These are phyloP conservation scores for Hypoxylon lienhwacheense DNA, from an alignment of 495 filamentous ascomycete genomes.

Conservation along the genomic window DNA sequence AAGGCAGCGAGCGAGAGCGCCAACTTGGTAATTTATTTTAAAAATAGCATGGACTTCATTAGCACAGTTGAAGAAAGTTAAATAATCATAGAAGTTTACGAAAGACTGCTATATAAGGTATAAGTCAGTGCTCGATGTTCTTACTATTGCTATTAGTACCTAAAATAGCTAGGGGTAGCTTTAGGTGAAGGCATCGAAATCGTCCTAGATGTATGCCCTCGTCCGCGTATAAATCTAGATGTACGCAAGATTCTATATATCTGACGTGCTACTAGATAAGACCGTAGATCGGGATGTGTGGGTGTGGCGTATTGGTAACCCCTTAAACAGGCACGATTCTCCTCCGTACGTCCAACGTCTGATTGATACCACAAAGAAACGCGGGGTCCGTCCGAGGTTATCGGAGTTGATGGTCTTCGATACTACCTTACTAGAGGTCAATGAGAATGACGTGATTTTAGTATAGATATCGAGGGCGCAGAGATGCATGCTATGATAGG, in stretches of 20 bases:
- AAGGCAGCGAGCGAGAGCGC: neutral
- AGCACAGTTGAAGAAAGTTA: too few species aligned
- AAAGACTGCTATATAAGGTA: too few species aligned
- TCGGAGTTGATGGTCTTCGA: neutral
- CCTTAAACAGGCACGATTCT: neutral
- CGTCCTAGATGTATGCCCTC: neutral
- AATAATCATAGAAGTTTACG: too few species aligned
- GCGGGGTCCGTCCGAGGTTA: too few species aligned
- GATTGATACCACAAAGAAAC: neutral
- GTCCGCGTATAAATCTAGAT: neutral
- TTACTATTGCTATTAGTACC: too few species aligned
- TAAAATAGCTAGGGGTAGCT: neutral
- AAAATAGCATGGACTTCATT: too few species aligned
- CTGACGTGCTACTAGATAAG: conserved; percentile 7
- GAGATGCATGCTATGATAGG: conserved; percentile 7
- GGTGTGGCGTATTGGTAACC: neutral
- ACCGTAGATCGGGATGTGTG: too few species aligned
- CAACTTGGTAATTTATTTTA: neutral
- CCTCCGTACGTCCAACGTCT: neutral
- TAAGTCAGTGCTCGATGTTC: too few species aligned
- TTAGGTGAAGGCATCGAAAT: neutral
- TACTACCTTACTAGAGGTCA: conserved; percentile 6
- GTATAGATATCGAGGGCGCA: conserved; percentile 4
- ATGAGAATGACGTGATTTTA: conserved; percentile 24
- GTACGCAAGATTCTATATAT: conserved; percentile 6